A percentile compares a stretch with the other conserved stretches of the same genome.
These are phyloP conservation scores for Psilocybe mexicana DNA, from an alignment of 1,284 basidiomycete genomes.

Conservation along the genomic window DNA sequence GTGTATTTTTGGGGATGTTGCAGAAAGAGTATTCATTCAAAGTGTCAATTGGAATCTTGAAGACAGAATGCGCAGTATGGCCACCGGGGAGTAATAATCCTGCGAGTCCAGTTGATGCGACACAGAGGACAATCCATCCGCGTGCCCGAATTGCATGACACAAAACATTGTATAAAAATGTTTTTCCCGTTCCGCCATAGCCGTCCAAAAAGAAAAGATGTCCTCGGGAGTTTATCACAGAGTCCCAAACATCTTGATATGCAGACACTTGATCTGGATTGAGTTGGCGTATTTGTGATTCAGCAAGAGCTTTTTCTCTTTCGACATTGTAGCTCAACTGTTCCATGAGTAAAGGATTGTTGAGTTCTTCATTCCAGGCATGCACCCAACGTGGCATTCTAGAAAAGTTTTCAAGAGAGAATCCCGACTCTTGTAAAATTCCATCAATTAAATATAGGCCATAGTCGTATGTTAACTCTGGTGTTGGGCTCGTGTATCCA, in stretches of 20 bases:
- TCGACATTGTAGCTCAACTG: conserved; percentile 36
- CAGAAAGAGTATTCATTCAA: conserved; percentile 32
- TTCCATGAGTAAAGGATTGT: conserved; percentile 39
- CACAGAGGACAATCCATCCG: conserved; percentile 39
- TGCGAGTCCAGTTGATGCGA: conserved; percentile 48
- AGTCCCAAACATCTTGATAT: conserved; percentile 33
- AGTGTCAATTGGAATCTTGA: conserved; percentile 42
- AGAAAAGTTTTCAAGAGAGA: conserved; percentile 24
- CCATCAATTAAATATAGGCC: conserved; percentile 30
- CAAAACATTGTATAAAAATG: conserved; percentile 45
- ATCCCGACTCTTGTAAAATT: conserved; percentile 24
- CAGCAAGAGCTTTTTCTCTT: conserved; percentile 14
- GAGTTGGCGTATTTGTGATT: conserved; percentile 20
- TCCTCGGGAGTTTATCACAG: conserved; percentile 28
- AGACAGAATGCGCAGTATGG: conserved; percentile 42
- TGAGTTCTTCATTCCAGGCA: conserved; percentile 29
- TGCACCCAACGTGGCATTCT: conserved; percentile 26
- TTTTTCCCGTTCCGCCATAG: conserved; percentile 50
- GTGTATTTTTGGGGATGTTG: conserved; percentile 25
- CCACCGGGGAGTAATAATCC: conserved; percentile 42
- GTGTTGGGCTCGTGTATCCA: conserved; percentile 15
- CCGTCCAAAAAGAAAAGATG: conserved; percentile 45
- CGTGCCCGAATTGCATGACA: conserved; percentile 29
- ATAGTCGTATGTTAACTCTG: conserved; percentile 31
- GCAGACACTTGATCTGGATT: conserved; percentile 32